phyloP scores from a whole-genome alignment of 176 grass and related monocot genomes.

The Cenchrus fungigraminus region DNA sequence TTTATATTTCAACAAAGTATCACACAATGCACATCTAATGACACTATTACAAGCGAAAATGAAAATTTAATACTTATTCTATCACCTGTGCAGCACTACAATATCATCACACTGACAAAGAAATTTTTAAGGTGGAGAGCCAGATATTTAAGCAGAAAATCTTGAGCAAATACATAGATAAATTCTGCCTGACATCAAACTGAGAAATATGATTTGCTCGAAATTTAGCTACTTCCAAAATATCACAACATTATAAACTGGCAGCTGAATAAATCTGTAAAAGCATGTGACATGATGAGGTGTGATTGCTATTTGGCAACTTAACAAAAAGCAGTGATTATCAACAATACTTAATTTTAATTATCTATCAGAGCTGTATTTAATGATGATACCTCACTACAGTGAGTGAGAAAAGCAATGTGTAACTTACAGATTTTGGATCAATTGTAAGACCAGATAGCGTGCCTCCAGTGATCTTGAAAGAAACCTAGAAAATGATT shows the following conservation, averaged over 20 bases:
- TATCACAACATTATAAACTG: not conserved
- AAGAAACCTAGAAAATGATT: constrained; percentile 66
- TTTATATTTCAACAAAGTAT: constrained; percentile 33
- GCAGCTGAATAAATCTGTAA: not conserved
- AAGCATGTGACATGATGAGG: not conserved
- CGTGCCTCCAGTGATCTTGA: constrained; percentile 82
- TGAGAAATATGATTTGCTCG: not conserved
- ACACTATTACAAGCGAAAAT: not conserved
- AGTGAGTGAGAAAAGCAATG: constrained; percentile 15
- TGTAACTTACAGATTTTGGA: constrained; percentile 77
- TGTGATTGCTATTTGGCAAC: not conserved
- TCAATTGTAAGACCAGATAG: constrained; percentile 83
- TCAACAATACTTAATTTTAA: not conserved
- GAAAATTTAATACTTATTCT: not conserved
- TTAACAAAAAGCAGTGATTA: not conserved
- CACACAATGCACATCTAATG: not conserved
- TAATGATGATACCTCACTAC: not conserved
- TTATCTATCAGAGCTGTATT: not conserved
- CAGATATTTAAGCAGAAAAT: not conserved
- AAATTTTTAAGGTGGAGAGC: not conserved
- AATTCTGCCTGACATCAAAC: not conserved
- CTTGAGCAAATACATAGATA: not conserved
- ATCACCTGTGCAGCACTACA: not conserved
- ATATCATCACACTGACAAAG: not conserved
- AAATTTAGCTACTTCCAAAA: not conserved